Base-by-base conservation (phyloP, 2,329 filamentous ascomycete genomes). In the Akanthomyces lecanii region DNA sequence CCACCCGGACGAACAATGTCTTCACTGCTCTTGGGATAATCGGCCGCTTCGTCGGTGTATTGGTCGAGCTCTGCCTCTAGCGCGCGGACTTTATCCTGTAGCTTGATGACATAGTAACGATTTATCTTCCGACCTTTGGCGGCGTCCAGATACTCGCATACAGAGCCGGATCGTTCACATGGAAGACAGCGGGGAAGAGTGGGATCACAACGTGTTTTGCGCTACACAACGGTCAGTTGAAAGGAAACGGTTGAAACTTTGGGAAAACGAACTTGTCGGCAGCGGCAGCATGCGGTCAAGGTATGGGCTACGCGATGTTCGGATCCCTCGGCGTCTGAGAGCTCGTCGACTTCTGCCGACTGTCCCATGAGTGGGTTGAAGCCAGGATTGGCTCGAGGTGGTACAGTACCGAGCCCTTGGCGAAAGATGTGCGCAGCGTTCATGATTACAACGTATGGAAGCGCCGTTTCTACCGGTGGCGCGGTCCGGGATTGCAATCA, bases 151-250 rank as follows among this genome's bases (percentile, higher is more conserved):
- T 98, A 99, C 73, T 97, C 94, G 83, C 95, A 99, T 65, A 87
- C 85, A 36, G 92, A 92, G 71, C 93, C 93, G 66, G 91, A 93
- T 69, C 94, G 86, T 77, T 97, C 92, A 79, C 95, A 99, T 25
- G 94, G 93, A 21, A 91, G 85, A 76, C 95, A 99, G 71, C 90
- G 89, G 47, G 95, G 95, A 25, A 99, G 85, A 16, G 90, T 91
- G 4, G 95, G 91, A 77, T 98, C 95, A 80, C 95, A 99, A 81
- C 92, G 85, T 44, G 94, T 98, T 82, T 99, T 99, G 71, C 94
- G 88, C 93, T 96, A 72, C 16, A 10, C 40, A 58, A 21, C 45
- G 21, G 61, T 33, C 59, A 23, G 54, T 52, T 66, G 61, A 25
- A 11, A 23, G 14, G 21, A 30, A 10, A 7, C 25, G 11, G 33